Conservation (phyloP, 2,329 filamentous ascomycete species). For the Xylaria sp. region DNA sequence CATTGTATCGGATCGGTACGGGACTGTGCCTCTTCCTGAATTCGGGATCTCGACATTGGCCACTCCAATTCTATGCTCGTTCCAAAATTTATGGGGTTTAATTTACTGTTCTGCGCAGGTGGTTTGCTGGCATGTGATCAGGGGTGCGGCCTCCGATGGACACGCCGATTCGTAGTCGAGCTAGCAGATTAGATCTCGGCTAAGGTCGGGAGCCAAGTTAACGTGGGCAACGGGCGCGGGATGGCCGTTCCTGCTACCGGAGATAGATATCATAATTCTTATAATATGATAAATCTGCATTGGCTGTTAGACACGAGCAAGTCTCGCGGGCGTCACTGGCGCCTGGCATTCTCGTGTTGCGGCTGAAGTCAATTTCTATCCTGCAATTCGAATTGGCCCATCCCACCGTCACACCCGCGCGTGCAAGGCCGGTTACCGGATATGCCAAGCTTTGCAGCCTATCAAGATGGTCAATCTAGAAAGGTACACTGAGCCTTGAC, state of each 20-base stretch:
- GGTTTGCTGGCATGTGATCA: conserved; percentile 9
- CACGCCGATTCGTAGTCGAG: not conserved
- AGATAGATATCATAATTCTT: not conserved
- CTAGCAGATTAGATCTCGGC: conserved; percentile 5
- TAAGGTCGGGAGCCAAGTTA: conserved; percentile 18
- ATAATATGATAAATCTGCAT: not conserved
- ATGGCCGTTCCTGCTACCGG: too few species aligned
- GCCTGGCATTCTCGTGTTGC: conserved; percentile 7
- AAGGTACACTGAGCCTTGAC: conserved; percentile 15
- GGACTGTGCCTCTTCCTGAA: conserved; percentile 25
- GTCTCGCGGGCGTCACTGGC: not conserved
- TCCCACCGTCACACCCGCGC: conserved; percentile 12
- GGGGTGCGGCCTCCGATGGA: not conserved
- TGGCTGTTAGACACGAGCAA: not conserved
- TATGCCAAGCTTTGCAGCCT: conserved; percentile 23
- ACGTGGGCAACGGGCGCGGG: not conserved
- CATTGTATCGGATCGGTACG: not conserved
- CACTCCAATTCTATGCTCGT: not conserved
- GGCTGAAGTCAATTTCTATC: conserved; percentile 1
- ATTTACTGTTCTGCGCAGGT: not conserved
- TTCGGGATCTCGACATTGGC: not conserved
- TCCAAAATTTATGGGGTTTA: not conserved
- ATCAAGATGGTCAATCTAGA: conserved; percentile 18
- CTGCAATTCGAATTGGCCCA: conserved; percentile 15
- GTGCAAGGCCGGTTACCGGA: conserved; percentile 30